Percentiles rank a stretch among this genome's conserved stretches.
These are phyloP conservation scores for Penicillium arizonense DNA, from an alignment of 495 filamentous ascomycete species.

Conservation along the genomic window DNA sequence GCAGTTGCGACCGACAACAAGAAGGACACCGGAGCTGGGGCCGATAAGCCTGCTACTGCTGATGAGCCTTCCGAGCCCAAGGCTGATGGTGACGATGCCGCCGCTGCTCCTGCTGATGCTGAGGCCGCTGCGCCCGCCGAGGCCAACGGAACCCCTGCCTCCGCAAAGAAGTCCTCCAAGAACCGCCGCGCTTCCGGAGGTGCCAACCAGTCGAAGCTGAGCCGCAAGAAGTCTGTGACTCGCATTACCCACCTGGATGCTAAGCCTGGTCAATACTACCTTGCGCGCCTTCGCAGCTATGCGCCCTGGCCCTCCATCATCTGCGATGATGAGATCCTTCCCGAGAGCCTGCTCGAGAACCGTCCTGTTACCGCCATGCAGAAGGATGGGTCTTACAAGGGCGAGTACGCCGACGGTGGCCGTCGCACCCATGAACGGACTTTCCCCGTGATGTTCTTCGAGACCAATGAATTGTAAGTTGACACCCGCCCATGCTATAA, in stretches of 20 bases:
- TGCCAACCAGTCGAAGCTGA: constrained; percentile 65
- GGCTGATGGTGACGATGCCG: constrained; percentile 24
- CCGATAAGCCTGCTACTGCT: constrained; percentile 24
- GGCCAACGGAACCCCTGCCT: constrained; percentile 46
- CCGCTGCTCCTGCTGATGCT: constrained; percentile 24
- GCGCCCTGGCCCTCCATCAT: constrained; percentile 90
- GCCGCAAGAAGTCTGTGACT: constrained; percentile 75
- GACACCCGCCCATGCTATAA: background rate
- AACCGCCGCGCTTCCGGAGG: constrained; percentile 67
- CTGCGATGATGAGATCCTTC: constrained; percentile 89
- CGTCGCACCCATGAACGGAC: constrained; percentile 80
- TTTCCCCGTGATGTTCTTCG: constrained; percentile 90
- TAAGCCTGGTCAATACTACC: constrained; percentile 81
- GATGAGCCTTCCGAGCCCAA: constrained; percentile 34
- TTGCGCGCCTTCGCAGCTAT: constrained; percentile 84
- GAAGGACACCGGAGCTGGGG: constrained; percentile 25
- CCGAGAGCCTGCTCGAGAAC: constrained; percentile 61
- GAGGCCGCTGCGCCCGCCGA: constrained; percentile 28
- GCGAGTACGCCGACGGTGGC: constrained; percentile 78
- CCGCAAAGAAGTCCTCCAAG: constrained; percentile 47
- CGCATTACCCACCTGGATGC: constrained; percentile 71
- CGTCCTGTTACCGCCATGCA: constrained; percentile 81
- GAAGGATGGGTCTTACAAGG: constrained; percentile 76
- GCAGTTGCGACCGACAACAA: constrained; percentile 29
- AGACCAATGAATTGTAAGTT: constrained; percentile 93